phyloP scores from a whole-genome alignment of 768 basidiomycete genomes.

The Macrolepiota fuliginosa region DNA sequence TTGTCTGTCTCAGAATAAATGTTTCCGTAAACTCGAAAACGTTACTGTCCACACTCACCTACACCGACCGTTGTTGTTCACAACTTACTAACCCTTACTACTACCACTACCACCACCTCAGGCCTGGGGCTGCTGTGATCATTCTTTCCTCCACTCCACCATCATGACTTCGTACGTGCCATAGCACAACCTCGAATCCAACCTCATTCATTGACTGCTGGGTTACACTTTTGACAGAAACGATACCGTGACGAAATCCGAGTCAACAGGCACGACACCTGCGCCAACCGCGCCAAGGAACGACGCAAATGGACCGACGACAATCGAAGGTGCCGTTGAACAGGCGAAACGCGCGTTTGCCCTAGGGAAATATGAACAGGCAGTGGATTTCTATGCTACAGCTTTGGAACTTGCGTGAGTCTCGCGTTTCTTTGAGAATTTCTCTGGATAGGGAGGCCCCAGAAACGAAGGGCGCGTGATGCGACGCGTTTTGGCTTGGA shows the following conservation, averaged over 20 bases:
- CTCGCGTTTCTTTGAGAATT: conserved; percentile 22
- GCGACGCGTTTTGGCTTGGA: conserved; percentile 17
- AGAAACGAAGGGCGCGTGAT: conserved; percentile 7
- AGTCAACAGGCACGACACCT: conserved; percentile 15
- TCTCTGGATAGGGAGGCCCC: background rate
- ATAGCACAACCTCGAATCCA: too few relatives aligned
- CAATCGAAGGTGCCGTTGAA: conserved; percentile 62
- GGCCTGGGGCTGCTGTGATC: background rate
- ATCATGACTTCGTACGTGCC: conserved; percentile 27
- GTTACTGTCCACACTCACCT: background rate
- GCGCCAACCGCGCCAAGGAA: conserved; percentile 23
- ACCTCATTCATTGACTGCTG: background rate
- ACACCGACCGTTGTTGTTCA: background rate
- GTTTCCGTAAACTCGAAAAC: background rate
- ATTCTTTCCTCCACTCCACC: background rate
- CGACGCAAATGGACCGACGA: conserved; percentile 20
- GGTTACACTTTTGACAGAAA: conserved; percentile 1
- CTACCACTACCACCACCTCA: background rate
- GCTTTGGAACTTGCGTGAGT: conserved; percentile 84
- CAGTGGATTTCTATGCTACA: conserved; percentile 79
- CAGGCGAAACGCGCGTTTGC: conserved; percentile 88
- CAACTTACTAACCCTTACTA: background rate
- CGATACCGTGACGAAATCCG: conserved; percentile 6
- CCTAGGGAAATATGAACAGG: conserved; percentile 81
- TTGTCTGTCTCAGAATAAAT: background rate